phyloP scores from a whole-genome alignment of 306 rosid genomes.

The Lathyrus tuberosus region DNA sequence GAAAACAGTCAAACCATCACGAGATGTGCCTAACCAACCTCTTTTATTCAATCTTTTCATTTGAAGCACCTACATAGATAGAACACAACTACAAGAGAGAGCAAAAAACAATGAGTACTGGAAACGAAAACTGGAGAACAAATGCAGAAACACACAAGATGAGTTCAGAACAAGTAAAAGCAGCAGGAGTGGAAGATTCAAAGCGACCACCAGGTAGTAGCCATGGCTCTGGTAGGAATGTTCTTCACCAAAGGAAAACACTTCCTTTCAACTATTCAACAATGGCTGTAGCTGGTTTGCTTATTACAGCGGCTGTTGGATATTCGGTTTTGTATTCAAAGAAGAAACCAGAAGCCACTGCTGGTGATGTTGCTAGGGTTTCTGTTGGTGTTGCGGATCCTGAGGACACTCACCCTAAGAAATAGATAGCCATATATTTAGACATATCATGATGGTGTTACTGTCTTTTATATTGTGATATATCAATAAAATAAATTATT shows the following conservation, averaged over 20 bases:
- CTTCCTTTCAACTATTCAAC: constrained; percentile 53
- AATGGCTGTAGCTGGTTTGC: constrained; percentile 51
- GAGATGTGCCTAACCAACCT: constrained; percentile 29
- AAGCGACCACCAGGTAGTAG: constrained; percentile 63
- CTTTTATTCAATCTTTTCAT: not conserved
- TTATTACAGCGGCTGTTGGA: constrained; percentile 47
- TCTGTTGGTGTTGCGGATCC: constrained; percentile 51
- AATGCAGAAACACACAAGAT: constrained; percentile 64
- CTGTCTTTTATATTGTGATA: too few relatives aligned
- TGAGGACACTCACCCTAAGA: constrained; percentile 55
- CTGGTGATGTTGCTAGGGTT: constrained; percentile 70
- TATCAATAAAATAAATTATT: too few relatives aligned
- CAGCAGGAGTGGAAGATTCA: constrained; percentile 67
- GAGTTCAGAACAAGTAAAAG: constrained; percentile 60
- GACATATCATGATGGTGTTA: too few relatives aligned
- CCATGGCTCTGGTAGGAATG: constrained; percentile 42
- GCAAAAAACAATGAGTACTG: constrained; percentile 33
- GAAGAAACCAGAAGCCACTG: constrained; percentile 75
- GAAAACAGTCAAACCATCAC: not conserved
- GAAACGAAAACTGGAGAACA: constrained; percentile 57
- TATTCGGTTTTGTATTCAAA: constrained; percentile 53
- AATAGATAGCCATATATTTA: not conserved
- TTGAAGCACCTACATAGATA: too few relatives aligned
- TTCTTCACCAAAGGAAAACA: constrained; percentile 70
- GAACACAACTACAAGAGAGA: not conserved